These are phyloP conservation scores for Yamadazyma oceani DNA, from an alignment of 1,139 yeast genomes.

Conservation along the genomic window DNA sequence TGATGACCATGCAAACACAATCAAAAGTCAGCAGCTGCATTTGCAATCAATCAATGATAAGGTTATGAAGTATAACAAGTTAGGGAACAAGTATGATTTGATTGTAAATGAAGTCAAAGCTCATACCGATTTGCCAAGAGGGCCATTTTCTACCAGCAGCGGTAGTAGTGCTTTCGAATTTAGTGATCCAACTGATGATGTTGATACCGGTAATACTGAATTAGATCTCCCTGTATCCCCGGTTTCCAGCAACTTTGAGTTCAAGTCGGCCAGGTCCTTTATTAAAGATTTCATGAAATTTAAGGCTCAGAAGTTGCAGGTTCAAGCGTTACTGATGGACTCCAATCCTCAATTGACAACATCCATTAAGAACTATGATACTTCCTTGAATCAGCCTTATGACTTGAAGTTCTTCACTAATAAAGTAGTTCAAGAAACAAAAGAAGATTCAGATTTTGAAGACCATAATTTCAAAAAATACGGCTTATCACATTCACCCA, in stretches of 20 bases:
- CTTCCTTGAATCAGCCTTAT: conserved; percentile 9
- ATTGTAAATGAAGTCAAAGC: conserved; percentile 11
- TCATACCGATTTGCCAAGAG: background rate
- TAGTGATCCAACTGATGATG: too few species aligned
- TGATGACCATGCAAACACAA: background rate
- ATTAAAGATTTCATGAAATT: conserved; percentile 24
- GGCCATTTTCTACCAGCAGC: too few species aligned
- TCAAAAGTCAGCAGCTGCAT: conserved; percentile 9
- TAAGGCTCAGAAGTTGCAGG: conserved; percentile 13
- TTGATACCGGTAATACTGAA: background rate
- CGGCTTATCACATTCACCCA: conserved; percentile 1
- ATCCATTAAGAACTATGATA: conserved; percentile 15
- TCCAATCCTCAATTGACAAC: conserved; percentile 11
- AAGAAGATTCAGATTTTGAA: conserved; percentile 13
- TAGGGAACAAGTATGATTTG: conserved; percentile 11
- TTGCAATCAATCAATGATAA: conserved; percentile 8
- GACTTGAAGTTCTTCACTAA: conserved; percentile 12
- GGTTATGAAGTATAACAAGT: conserved; percentile 8
- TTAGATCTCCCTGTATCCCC: conserved; percentile 6
- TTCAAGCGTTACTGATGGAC: conserved; percentile 3
- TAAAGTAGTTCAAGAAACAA: conserved; percentile 13
- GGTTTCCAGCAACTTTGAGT: conserved; percentile 9
- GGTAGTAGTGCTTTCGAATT: too few species aligned
- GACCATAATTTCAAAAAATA: conserved; percentile 14
- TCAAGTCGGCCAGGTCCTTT: conserved; percentile 22